Evolutionary conservation across 164 flowering plant genomes (phyloP), one percentile per base, ranked within the genome.

Genomic region (Macadamia tetraphylla): DNA sequence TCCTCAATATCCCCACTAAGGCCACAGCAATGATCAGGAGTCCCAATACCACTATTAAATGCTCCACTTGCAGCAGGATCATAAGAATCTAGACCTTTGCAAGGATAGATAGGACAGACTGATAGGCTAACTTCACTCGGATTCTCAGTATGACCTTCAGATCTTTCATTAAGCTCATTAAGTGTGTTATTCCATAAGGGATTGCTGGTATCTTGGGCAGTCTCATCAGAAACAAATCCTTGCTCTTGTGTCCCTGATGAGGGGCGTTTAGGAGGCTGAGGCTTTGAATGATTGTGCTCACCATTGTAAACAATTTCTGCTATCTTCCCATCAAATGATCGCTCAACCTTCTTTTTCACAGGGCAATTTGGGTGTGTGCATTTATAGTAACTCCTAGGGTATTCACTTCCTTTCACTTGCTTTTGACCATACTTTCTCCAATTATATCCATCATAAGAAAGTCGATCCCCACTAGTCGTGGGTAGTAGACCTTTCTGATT

Each of bases 361-460:
- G 89, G 90, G 77, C 99, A 94, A 64, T 83, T 90, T 5, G 94
- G 96, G 69, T 89, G 81, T 1, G 99, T 94, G 70, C 99, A 92
- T 73, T 87, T 92, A 70, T 92, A 94, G 69, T 94, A 94, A 75
- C 97, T 94, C 70, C 97, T 70, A 14, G 98, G 97, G 55, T 79
- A 87, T 68, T 90, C 92, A 44, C 99, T 94, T 66, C 99, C 99
- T 86, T 94, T 94, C 14, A 94, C 99, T 73, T 89, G 99, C 78
- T 94, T 94, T 69, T 94, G 99, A 55, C 99, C 99, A 70, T 94
- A 94, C 73, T 94, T 94, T 74, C 97, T 85, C 99, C 99, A 94
- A 63, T 87, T 94, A 73, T 90, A 89, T 40, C 98, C 96, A 77
- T 94, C 99, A 76, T 85, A 89, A 62, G 96, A 84, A 55, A 84